A percentile compares a stretch with the other conserved stretches of the same genome.
phyloP scores from a whole-genome alignment of 768 basidiomycete genomes.

The Serendipita vermifera region DNA sequence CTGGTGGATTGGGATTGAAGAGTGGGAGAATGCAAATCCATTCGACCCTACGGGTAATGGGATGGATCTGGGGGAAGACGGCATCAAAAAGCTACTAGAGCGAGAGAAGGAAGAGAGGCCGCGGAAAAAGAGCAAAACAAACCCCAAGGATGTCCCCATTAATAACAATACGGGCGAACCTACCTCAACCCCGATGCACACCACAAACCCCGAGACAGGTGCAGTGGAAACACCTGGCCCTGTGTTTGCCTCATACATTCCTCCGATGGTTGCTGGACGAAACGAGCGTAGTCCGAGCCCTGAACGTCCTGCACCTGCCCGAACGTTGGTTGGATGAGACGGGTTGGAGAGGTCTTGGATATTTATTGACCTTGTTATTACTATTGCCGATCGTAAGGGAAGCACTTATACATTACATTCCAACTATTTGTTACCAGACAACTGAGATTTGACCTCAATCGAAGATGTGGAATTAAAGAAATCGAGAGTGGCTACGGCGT shows the following conservation, averaged over 20 bases:
- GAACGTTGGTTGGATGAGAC: not conserved
- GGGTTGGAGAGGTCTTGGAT: too few species aligned
- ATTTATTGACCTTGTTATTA: too few species aligned
- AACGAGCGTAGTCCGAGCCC: slow-evolving; percentile 8
- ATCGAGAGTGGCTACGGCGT: too few species aligned
- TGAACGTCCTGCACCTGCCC: not conserved
- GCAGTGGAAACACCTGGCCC: not conserved
- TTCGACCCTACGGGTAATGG: not conserved
- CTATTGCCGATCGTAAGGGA: too few species aligned
- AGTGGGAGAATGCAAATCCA: slow-evolving; percentile 2
- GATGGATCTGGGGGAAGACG: not conserved
- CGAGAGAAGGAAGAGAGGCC: slow-evolving; percentile 1
- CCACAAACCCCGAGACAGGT: not conserved
- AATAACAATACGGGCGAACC: too few species aligned
- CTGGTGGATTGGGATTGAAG: slow-evolving; percentile 5
- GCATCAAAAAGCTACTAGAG: slow-evolving; percentile 6
- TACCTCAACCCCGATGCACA: not conserved
- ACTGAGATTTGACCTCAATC: too few species aligned
- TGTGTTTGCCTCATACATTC: not conserved
- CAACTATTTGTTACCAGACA: too few species aligned
- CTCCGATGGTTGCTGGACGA: slow-evolving; percentile 1
- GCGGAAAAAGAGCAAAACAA: slow-evolving; percentile 4
- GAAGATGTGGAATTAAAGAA: too few species aligned
- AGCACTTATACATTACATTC: too few species aligned
- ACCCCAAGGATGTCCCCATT: not conserved